A percentile compares a stretch with the other conserved stretches of the same genome.
phyloP scores from a whole-genome alignment of 1,284 basidiomycete species.

The Melanopsichium pennsylvanicum region DNA sequence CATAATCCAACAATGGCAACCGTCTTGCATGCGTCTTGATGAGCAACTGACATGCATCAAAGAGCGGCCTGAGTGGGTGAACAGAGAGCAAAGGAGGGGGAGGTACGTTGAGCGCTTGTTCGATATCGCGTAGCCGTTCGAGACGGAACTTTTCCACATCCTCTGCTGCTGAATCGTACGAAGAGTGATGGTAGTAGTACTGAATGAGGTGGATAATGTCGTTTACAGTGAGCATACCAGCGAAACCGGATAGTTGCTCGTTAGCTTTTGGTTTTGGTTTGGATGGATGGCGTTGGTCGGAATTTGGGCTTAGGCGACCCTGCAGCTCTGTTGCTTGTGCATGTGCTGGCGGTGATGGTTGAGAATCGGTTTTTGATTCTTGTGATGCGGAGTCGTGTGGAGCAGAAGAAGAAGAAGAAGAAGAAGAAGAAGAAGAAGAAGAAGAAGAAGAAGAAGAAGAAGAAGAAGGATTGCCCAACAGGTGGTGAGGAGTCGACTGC shows the following conservation, averaged over 20 bases:
- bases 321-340: neutral
- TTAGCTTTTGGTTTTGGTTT: slow-evolving; percentile 2
- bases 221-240: slow-evolving; percentile 65
- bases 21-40: slow-evolving; percentile 96
- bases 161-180: slow-evolving; percentile 83
- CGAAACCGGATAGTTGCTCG: slow-evolving; percentile 57
- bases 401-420: too few relatives aligned
- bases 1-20: slow-evolving; percentile 89
- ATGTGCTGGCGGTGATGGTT: neutral
- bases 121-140: slow-evolving; percentile 78
- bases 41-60: slow-evolving; percentile 86
- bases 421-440: too few relatives aligned
- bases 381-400: too few relatives aligned
- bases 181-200: slow-evolving; percentile 61
- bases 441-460: too few relatives aligned
- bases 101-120: slow-evolving; percentile 87
- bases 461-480: slow-evolving; percentile 20
- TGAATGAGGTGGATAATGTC: slow-evolving; percentile 65
- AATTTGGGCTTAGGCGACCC: slow-evolving; percentile 18
- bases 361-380: too few relatives aligned
- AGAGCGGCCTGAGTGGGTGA: slow-evolving; percentile 83
- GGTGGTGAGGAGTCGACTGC: slow-evolving; percentile 56
- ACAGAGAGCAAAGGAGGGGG: slow-evolving; percentile 89
- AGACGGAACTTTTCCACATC: slow-evolving; percentile 95
- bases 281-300: neutral